Conservation (phyloP, 1,284 basidiomycete genomes). For the Anthracocystis setariae region DNA sequence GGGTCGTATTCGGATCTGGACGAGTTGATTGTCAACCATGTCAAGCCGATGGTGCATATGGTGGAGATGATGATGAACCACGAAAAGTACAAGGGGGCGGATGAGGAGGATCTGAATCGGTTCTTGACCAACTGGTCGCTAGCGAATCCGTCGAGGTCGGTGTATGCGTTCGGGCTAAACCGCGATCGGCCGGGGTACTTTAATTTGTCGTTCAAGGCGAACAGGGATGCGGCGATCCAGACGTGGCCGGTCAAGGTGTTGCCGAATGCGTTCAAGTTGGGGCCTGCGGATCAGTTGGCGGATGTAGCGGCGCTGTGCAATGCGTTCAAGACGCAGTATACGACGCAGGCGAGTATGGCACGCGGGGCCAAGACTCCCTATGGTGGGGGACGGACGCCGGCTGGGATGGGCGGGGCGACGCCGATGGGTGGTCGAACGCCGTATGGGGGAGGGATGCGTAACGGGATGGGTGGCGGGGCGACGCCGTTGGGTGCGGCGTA, state of each 20-base stretch:
- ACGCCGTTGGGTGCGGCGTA: constrained; percentile 17
- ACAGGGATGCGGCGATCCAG: constrained; percentile 68
- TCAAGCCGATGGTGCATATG: constrained; percentile 91
- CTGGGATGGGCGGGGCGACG: constrained; percentile 37
- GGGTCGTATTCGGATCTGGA: constrained; percentile 92
- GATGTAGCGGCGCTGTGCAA: constrained; percentile 64
- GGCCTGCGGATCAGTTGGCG: constrained; percentile 62
- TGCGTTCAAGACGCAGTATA: constrained; percentile 68
- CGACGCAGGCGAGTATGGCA: constrained; percentile 53
- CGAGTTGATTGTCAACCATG: constrained; percentile 96
- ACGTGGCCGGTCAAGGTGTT: constrained; percentile 67
- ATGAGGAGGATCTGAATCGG: constrained; percentile 79
- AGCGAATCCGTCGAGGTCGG: constrained; percentile 93
- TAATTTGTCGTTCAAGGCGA: constrained; percentile 90
- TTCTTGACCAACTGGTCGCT: constrained; percentile 70
- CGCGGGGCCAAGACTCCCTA: constrained; percentile 56
- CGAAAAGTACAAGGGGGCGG: constrained; percentile 91
- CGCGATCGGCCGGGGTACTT: constrained; percentile 90
- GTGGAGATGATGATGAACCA: constrained; percentile 95
- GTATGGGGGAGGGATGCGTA: constrained; percentile 22
- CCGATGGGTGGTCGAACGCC: constrained; percentile 42
- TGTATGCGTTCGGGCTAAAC: constrained; percentile 95
- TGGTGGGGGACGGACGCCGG: constrained; percentile 51
- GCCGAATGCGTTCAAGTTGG: constrained; percentile 64
- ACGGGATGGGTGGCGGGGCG: constrained; percentile 31